phyloP scores from a whole-genome alignment of 78 protist genomes.

The Anaeramoeba flamelloides region DNA sequence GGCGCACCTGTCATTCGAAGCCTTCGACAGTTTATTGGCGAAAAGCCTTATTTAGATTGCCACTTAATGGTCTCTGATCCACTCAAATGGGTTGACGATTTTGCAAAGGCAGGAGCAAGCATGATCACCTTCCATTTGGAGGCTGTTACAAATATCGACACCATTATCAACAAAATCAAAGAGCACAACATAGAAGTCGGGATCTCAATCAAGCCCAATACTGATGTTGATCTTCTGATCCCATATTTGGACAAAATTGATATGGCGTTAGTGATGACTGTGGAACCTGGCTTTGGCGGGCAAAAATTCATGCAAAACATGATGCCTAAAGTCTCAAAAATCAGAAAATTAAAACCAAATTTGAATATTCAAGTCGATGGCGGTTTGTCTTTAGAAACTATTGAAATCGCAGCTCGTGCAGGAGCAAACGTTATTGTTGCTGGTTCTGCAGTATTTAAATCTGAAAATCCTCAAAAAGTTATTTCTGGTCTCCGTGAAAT shows the following conservation, averaged over 20 bases:
- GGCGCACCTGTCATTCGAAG: slow-evolving; percentile 78
- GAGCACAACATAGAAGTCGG: slow-evolving; percentile 59
- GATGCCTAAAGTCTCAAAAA: slow-evolving; percentile 67
- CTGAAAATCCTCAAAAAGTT: background rate
- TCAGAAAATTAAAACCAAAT: slow-evolving; percentile 49
- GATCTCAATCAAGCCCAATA: slow-evolving; percentile 79
- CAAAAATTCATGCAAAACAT: slow-evolving; percentile 79
- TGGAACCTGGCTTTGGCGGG: slow-evolving; percentile 98
- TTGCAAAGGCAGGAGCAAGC: slow-evolving; percentile 55
- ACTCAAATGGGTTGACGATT: slow-evolving; percentile 55
- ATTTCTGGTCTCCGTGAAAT: too few species aligned
- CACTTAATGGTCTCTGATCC: slow-evolving; percentile 93
- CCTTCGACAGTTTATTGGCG: slow-evolving; percentile 57
- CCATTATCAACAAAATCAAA: slow-evolving; percentile 32
- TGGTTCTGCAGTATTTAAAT: slow-evolving; percentile 66
- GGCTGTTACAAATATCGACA: slow-evolving; percentile 28
- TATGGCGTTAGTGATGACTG: slow-evolving; percentile 88
- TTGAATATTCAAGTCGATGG: slow-evolving; percentile 94
- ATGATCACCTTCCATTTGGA: slow-evolving; percentile 85
- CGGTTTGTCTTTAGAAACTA: slow-evolving; percentile 67
- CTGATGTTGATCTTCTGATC: slow-evolving; percentile 12
- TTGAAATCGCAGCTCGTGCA: slow-evolving; percentile 51
- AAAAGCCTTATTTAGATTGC: slow-evolving; percentile 52
- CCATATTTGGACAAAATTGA: slow-evolving; percentile 32
- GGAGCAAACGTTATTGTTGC: slow-evolving; percentile 96